Evolutionary conservation across 2,329 filamentous ascomycete genomes (phyloP), one percentile per base, ranked within the genome.

Genomic region (Epicoccum sorghinum): DNA sequence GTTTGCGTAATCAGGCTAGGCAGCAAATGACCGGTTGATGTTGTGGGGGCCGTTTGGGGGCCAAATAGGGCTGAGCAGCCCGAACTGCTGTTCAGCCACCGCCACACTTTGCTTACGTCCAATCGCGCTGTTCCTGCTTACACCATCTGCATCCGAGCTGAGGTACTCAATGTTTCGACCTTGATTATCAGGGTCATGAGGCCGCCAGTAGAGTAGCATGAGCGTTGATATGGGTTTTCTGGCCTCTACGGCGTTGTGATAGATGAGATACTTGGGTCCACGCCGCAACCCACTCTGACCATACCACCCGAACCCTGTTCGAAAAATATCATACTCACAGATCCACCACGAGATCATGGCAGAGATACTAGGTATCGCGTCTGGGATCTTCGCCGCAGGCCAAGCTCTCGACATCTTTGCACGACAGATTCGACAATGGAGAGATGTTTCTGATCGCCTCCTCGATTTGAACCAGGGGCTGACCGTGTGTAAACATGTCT

Each of bases 381-480:
- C 64, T 10, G 59, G 53, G 7, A 53, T 69, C 7, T 43, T 48
- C n/a, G 55, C 63, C n/a, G 52, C 62, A 8, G 58, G 56, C 4
- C 52, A 61, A 24, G 50, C 55, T 14, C 50, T 70, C 9, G 45
- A 58, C 10, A 60, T 47, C 6, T 60, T 70, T 24, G 61, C 64
- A 47, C 47, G 45, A 4, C 61, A 68, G 32, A 60, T 58, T 9
- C 45, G 51, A 14, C 52, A 54, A 57, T 69, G 61, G 61, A 58
- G 48, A 39, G 40, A 47, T 13, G 30, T 67, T 7, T 68, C 62
- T 4, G 55, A 68, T 13, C 60, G 59, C 35, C 58, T 70, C 2
- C 58, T 65, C 48, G 67, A 70, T 42, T 53, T 68, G 7, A 53
- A 50, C 10, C 59, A 67, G 52, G 60, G 60, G 1, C 48, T 70